These are phyloP conservation scores for Zychaea mexicana DNA, from an alignment of 371 early-diverging fungal species.

Conservation along the genomic window DNA sequence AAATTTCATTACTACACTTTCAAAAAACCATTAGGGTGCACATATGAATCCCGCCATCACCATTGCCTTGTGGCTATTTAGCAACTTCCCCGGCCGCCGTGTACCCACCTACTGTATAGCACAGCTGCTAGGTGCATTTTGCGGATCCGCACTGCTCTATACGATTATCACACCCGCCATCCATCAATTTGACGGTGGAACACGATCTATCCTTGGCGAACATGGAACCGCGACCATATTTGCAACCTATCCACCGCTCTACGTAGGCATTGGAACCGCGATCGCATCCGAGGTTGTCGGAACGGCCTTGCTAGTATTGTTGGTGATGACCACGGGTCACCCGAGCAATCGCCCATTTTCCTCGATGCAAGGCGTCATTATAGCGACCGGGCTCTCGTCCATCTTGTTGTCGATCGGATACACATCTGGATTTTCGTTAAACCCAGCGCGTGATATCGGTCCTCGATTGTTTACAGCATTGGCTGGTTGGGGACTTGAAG, in stretches of 20 bases:
- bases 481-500: slow-evolving; percentile 73
- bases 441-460: slow-evolving; percentile 91
- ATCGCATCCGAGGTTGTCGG: slow-evolving; percentile 79
- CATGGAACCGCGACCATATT: slow-evolving; percentile 72
- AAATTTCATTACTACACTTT: no score
- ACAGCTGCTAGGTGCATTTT: slow-evolving; percentile 72
- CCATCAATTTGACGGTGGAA: slow-evolving; percentile 60
- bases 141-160: slow-evolving; percentile 72
- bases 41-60: slow-evolving; percentile 85
- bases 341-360: slow-evolving; percentile 66
- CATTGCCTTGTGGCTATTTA: slow-evolving; percentile 67
- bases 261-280: slow-evolving; percentile 60
- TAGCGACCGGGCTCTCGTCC: slow-evolving; percentile 58
- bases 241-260: slow-evolving; percentile 63
- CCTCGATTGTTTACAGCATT: slow-evolving; percentile 80
- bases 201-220: slow-evolving; percentile 53
- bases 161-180: slow-evolving; percentile 56
- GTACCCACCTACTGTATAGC: slow-evolving; percentile 64
- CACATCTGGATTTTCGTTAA: slow-evolving; percentile 80
- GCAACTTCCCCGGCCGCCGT: slow-evolving; percentile 66
- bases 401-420: slow-evolving; percentile 59
- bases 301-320: slow-evolving; percentile 73
- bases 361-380: slow-evolving; percentile 61
- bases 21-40: no score
- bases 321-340: slow-evolving; percentile 76